phyloP scores from a whole-genome alignment of 257 asterid genomes.

The Solanum megistacrolobum region DNA sequence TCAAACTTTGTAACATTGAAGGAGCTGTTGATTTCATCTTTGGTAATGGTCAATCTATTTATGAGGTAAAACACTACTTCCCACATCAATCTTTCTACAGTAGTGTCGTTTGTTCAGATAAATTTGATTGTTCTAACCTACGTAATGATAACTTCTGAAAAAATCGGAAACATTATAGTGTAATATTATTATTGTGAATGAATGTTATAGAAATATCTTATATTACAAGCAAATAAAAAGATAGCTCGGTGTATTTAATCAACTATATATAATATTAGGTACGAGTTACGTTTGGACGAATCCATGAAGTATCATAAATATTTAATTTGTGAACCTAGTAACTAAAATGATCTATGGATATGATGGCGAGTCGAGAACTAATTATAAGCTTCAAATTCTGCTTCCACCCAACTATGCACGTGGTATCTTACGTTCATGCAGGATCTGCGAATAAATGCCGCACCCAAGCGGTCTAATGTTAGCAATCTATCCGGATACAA shows the following conservation, averaged over 20 bases:
- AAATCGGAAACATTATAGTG: neutral
- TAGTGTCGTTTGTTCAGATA: neutral
- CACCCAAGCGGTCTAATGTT: neutral
- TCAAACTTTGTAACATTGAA: conserved; percentile 36
- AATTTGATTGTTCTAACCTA: neutral
- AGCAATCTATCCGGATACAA: neutral
- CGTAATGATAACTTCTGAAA: neutral
- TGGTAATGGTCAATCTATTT: conserved; percentile 68
- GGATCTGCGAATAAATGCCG: neutral
- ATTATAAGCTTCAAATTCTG: neutral
- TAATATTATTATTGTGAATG: neutral
- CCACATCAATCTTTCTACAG: too few species aligned
- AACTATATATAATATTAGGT: neutral
- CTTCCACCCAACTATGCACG: neutral
- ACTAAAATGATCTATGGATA: neutral
- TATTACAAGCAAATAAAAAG: neutral
- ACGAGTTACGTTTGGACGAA: too few species aligned
- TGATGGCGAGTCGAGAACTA: neutral
- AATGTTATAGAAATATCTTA: neutral
- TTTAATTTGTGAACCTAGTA: neutral
- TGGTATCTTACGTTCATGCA: neutral
- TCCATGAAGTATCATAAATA: too few species aligned
- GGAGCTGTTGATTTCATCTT: conserved; percentile 80
- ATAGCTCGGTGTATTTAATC: neutral
- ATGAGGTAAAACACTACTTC: conserved; percentile 35